Evolutionary conservation across 192 early-diverging fungal genomes (phyloP).

Genomic region (Podila verticillata): DNA sequence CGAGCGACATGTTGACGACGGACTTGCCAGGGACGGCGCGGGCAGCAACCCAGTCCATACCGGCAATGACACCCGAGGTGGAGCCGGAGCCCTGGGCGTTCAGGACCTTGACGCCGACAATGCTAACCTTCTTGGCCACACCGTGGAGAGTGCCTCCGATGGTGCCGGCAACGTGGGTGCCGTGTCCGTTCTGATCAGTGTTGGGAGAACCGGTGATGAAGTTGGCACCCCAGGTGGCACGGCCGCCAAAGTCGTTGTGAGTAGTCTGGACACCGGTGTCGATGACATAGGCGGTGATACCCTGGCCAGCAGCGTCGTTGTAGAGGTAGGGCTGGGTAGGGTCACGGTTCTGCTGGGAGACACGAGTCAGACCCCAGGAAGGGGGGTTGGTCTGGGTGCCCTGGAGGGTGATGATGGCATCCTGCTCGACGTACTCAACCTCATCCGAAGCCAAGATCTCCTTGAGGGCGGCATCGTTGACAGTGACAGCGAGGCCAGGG

Average conservation of each 20-base stretch:
- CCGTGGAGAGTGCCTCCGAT: constrained; percentile 61
- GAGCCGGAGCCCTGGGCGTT: constrained; percentile 61
- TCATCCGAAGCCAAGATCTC: constrained; percentile 61
- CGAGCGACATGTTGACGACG: too few species aligned
- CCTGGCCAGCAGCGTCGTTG: constrained; percentile 27
- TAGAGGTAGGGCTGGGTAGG: constrained; percentile 19
- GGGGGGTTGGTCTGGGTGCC: constrained; percentile 28
- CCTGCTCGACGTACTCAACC: constrained; percentile 78
- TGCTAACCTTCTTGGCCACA: constrained; percentile 68
- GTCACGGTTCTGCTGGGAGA: constrained; percentile 45
- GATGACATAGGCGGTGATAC: constrained; percentile 56
- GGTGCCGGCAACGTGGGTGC: constrained; percentile 60
- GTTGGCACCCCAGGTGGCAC: constrained; percentile 62
- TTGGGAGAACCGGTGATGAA: constrained; percentile 20
- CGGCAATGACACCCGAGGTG: constrained; percentile 43
- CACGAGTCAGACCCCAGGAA: constrained; percentile 56
- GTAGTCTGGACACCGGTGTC: constrained; percentile 42
- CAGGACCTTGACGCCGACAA: constrained; percentile 73
- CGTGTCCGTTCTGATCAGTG: constrained; percentile 58
- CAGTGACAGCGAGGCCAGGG: constrained; percentile 61
- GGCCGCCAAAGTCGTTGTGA: constrained; percentile 59
- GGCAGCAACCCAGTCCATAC: too few species aligned
- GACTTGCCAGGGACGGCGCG: too few species aligned
- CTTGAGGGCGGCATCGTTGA: constrained; percentile 62
- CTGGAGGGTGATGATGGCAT: constrained; percentile 54